Evolutionary conservation across 208 protist species (phyloP), one percentile per base, ranked within the genome.

Genomic region (Giardia duodenalis): DNA sequence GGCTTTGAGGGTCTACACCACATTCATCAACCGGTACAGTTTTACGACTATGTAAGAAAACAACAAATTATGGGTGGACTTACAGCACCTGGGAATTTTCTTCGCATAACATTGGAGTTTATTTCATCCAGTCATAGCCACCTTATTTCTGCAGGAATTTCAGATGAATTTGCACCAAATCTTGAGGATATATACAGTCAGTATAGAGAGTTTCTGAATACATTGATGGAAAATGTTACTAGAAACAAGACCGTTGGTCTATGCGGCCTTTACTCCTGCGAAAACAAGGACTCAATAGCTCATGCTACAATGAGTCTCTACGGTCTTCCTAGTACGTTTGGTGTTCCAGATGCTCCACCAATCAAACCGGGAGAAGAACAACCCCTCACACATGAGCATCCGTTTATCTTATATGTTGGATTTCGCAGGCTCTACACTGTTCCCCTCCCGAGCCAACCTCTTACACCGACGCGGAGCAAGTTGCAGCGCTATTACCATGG

Each of bases 381-480:
- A 76, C 57, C 57, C 57, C 57, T 76, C 19, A 76, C 57, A 76
- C 57, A 76, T 76, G 57, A 76, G 57, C 57, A 76, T 76, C 57
- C 57, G 30, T 76, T 76, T 30, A 76, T 76, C 57, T 39, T 76
- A 10, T 76, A 76, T 76, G 57, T 30, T 30, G 57, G 57, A 30
- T 76, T 76, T 30, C 57, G 57, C 57, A 10, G 57, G 19, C 10
- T 76, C 10, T 76, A 76, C 57, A 76, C 57, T 39, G 57, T 30
- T 30, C 57, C 57, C 30, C 57, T 76, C 19, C 57, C 57, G 10
- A 76, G 57, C 57, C 57, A 76, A 30, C 57, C 30, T 10, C 57
- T 76, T 30, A 30, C 57, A 10, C 57, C 57, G 57, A 30, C 19
- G 57, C 10, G 57, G 30, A 76, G 57, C 57, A 76, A 76, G 57